A percentile compares a stretch with the other conserved stretches of the same genome.
These are phyloP conservation scores for Medicago truncatula DNA, from an alignment of 306 rosid genomes.

Conservation along the genomic window MtrunA17r5.0-ANR NC_053042.1:4757501-4758000, in stretches of 20 bases:
- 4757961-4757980: too few relatives aligned
- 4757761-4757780: too few relatives aligned
- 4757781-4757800: too few relatives aligned
- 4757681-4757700: slow-evolving; percentile 35
- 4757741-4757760: slow-evolving; percentile 8
- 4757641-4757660: slow-evolving; percentile 53
- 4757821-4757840: too few relatives aligned
- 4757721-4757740: slow-evolving; percentile 1
- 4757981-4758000: too few relatives aligned
- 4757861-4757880: too few relatives aligned
- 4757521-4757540: slow-evolving; percentile 63
- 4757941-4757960: too few relatives aligned
- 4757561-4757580: slow-evolving; percentile 39
- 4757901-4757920: too few relatives aligned
- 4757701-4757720: slow-evolving; percentile 19
- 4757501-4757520: slow-evolving; percentile 66
- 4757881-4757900: too few relatives aligned
- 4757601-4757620: slow-evolving; percentile 35
- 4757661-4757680: slow-evolving; percentile 60
- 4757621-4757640: slow-evolving; percentile 32
- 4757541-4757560: slow-evolving; percentile 21
- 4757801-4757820: too few relatives aligned
- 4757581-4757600: slow-evolving; percentile 35
- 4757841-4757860: too few relatives aligned
- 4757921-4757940: too few relatives aligned